These are phyloP conservation scores for Neopestalotiopsis sp. DNA, from an alignment of 2,329 filamentous ascomycete species.

Conservation along the genomic window DNA sequence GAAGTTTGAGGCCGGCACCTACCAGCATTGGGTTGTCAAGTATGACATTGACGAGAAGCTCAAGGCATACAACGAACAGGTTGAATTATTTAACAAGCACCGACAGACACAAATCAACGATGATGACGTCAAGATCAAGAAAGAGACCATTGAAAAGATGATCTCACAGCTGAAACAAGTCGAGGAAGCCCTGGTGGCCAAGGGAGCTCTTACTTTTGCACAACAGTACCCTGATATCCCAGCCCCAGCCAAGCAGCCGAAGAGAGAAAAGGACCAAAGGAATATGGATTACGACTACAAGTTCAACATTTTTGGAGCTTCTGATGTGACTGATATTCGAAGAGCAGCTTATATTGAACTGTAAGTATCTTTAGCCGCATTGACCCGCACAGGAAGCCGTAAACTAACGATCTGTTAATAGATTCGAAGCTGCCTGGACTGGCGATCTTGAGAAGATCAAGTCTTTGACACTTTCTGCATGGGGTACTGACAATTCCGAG, in stretches of 20 bases:
- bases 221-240: conserved; percentile 65
- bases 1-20: conserved; percentile 58
- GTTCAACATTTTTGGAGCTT: conserved; percentile 58
- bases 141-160: conserved; percentile 55
- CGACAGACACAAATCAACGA: conserved; percentile 35
- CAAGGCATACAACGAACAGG: conserved; percentile 36
- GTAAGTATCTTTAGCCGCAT: conserved; percentile 44
- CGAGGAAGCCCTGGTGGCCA: conserved; percentile 57
- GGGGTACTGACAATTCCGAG: conserved; percentile 57
- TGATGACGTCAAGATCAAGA: conserved; percentile 54
- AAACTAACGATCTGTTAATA: conserved; percentile 32
- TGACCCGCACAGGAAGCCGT: background rate
- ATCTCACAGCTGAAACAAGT: conserved; percentile 59
- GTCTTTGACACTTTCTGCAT: conserved; percentile 63
- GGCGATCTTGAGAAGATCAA: conserved; percentile 73
- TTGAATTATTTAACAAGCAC: conserved; percentile 41
- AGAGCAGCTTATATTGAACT: conserved; percentile 66
- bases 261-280: background rate
- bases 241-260: conserved; percentile 11
- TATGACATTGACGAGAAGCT: conserved; percentile 41
- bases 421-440: conserved; percentile 75
- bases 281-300: conserved; percentile 47
- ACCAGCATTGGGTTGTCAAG: conserved; percentile 60
- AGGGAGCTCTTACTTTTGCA: conserved; percentile 69
- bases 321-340: conserved; percentile 59